Base-by-base conservation (phyloP, 2,329 filamentous ascomycete species). In the Emergomyces africanus region DNA sequence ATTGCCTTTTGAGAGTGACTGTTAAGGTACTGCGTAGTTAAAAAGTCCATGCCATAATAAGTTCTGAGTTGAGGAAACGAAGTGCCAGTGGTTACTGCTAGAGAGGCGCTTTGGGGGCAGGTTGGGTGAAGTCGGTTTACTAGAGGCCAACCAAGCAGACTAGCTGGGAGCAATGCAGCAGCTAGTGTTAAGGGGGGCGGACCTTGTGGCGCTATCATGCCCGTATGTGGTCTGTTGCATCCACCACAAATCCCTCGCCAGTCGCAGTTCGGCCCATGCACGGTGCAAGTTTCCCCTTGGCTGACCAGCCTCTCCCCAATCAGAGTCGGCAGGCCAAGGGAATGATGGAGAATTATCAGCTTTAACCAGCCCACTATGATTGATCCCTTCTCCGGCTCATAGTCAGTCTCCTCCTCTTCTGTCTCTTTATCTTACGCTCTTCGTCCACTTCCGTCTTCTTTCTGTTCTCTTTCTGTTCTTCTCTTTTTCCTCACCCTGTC, bases 371-470 rank as follows among this genome's bases (percentile, higher is more conserved):
- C 50, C 30, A 39, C 49, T 25, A 54, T 14, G 33, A 15, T 15
- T 28, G 20, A 54, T 15, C 37, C 54, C 5, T 35, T 28, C 23
- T 23, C 49, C 57, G 57, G 57, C 58, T 59, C 63, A n/a, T 61
- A 48, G 59, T 56, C 39, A 61, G 59, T 51, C 9, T 53, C 54
- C 50, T 37, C 56, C 30, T 46, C 41, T 54, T 23, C 35, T 28
- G 28, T 41, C 33, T 39, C 23, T 55, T 55, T 55, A 44, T 44
- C 35, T 54, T 41, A 15, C 51, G 18, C 51, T 10, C 33, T n/a
- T 46, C 39, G 5, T 37, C 58, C 42, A 59, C 55, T 57, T 60
- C 48, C 61, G n/a, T 59, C 61, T 63, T 41, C 48, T 48, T 57
- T 53, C 46, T 39, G 58, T 46, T 53, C 50, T 54, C 57, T 54